Evolutionary conservation across 257 asterid species (phyloP).

Genomic region (Solanum infundibuliforme): DNA sequence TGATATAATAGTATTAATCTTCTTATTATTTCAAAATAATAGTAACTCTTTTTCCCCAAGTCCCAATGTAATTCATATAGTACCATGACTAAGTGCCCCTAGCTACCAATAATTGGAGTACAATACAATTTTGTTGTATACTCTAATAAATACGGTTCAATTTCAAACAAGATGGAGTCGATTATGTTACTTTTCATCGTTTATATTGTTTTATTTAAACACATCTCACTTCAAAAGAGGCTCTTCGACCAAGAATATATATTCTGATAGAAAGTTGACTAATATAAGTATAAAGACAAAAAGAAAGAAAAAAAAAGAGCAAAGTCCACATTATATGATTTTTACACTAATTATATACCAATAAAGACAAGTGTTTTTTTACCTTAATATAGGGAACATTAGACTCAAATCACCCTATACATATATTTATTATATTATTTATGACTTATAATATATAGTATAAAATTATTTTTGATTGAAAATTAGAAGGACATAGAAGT

Average conservation of each 20-base stretch:
- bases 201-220: background rate
- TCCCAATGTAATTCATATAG: background rate
- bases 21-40: background rate
- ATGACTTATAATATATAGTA: background rate
- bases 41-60: background rate
- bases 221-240: background rate
- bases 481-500: background rate
- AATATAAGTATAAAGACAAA: background rate
- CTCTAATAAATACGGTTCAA: fast-evolving
- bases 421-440: background rate
- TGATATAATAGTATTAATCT: background rate
- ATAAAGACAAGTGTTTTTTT: background rate
- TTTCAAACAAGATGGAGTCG: background rate
- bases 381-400: background rate
- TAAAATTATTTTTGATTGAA: background rate
- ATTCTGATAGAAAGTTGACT: background rate
- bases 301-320: background rate
- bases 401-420: background rate
- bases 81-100: background rate
- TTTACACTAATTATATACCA: background rate
- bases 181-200: background rate
- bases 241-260: background rate
- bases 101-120: background rate
- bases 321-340: background rate
- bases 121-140: background rate